Evolutionary conservation across 1,284 basidiomycete genomes (phyloP).

Genomic region (Cutaneotrichosporon sp.): DNA sequence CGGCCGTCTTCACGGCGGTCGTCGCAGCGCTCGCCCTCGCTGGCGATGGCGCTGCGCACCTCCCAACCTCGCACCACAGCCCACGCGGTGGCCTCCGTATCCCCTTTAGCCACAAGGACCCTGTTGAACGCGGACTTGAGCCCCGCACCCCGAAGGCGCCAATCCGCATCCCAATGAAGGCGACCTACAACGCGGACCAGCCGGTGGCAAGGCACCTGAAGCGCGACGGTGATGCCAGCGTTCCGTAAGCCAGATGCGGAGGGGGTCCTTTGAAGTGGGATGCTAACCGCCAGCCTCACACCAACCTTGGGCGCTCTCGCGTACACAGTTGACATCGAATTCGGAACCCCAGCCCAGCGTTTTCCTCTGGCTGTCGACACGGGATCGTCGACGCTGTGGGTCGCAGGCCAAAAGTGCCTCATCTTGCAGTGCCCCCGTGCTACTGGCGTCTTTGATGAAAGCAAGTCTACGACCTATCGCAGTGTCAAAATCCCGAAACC

Average conservation of each 20-base stretch:
- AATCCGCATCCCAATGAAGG: background rate
- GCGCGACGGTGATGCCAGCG: too few species aligned
- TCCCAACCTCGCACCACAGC: too few species aligned
- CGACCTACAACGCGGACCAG: too few species aligned
- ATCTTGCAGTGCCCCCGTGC: slow-evolving; percentile 28
- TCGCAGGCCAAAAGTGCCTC: slow-evolving; percentile 22
- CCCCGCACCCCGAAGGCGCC: too few species aligned
- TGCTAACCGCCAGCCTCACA: slow-evolving; percentile 6
- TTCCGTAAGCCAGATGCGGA: too few species aligned
- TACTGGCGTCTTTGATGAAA: slow-evolving; percentile 26
- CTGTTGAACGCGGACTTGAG: too few species aligned
- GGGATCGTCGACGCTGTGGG: slow-evolving; percentile 50
- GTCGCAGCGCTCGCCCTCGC: background rate
- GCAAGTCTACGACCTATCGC: slow-evolving; percentile 51
- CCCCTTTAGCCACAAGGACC: too few species aligned
- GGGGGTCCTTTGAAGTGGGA: background rate
- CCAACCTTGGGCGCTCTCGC: slow-evolving; percentile 5
- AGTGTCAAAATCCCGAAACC: too few species aligned
- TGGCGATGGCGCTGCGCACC: too few species aligned
- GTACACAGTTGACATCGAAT: slow-evolving; percentile 39
- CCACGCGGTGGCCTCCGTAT: too few species aligned
- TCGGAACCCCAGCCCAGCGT: slow-evolving; percentile 49
- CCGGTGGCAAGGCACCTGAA: too few species aligned
- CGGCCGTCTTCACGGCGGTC: background rate
- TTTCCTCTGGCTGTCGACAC: slow-evolving; percentile 53